Evolutionary conservation across 1,139 yeast genomes (phyloP), one percentile per base, ranked within the genome.

Genomic region (Hyphopichia buzzinii): DNA sequence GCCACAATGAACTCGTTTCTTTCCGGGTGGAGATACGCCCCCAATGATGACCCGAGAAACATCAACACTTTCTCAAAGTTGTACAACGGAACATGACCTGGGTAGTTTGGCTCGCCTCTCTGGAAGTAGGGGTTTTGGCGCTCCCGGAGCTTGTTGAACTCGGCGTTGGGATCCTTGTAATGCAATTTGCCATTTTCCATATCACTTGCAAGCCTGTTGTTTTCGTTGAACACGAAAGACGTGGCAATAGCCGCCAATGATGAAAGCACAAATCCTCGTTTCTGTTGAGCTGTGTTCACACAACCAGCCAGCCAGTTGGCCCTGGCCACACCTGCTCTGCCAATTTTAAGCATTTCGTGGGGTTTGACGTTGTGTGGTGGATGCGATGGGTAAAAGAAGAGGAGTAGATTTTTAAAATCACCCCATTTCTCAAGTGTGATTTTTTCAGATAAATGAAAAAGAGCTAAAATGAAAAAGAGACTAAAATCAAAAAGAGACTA

Each of bases 1-100:
- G 92, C 95, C n/a, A 94, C 97, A 41, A 92, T 85, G 48, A 81
- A 74, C 50, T 84, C 88, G 39, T 82, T 81, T 34, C 84, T 57
- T 50, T 83, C 88, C 1, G 97, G 98, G 53, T 89, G 94, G 40
- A 80, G 67, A 47, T 75, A 81, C 0, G 97, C 84, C 13, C 92
- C 94, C n/a, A 85, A 54, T 1, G 95, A 89, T 4, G 95, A 84
- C 1, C 92, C 84, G 0, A 74, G 60, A 42, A 86, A 77, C 64
- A 92, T 65, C 31, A 84, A 57, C 1, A 71, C 44, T 46, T 84
- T 77, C 54, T 92, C 97, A 38, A 74, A 61, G 1, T 58, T 43
- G 44, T 78, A 77, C 34, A 90, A 67, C 1, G 95, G 95, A 6
- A 90, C 81, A 57, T 90, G 96, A 2, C 88, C 92, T 1, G 85